Base-by-base conservation (phyloP, 2,329 filamentous ascomycete genomes). In the Stagonosporopsis tanaceti region DNA sequence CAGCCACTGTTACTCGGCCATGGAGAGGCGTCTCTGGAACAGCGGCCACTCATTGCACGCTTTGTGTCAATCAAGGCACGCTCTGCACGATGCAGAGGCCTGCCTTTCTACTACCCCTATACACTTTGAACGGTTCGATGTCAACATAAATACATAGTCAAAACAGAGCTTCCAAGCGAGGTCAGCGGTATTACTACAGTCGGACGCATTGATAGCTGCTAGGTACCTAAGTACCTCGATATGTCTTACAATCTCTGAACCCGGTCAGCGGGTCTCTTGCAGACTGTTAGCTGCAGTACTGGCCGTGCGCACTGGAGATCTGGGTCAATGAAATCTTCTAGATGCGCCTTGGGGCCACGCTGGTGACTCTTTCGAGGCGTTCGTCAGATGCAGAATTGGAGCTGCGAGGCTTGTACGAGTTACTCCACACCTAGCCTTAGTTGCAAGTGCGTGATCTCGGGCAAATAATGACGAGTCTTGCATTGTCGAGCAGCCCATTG, bases 1-100 rank as follows among this genome's bases (percentile, higher is more conserved):
- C 65, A 68, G 67, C 67, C 67, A 69, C 65, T 64, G 67, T 69
- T 67, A 68, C 67, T 68, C 65, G 64, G 52, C 48, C 34, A 58
- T 51, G 46, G 24, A 47, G 42, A 60, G 60, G 65, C 51, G 61
- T 51, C 55, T 30, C 57, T 59, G 59, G 51, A 54, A 46, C 30
- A 45, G 44, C 39, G 51, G 41, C 53, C 53, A 60, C 46, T 62
- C 32, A 60, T 35, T 53, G 37, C 28, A 24, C 48, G 44, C 58
- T 34, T 45, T 42, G 17, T 37, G 20, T 41, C 27, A 44, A 17
- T 17, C 20, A 25, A 39, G 39, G 32, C 24, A n/a, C 20, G 20
- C 41, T 45, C 32, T 22, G 25, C 25, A 39, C 20, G 28, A n/a
- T 41, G 39, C 34, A n/a, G 27, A 40, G 28, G 34, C 15, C 20